Percentiles rank a stretch among this genome's conserved stretches.
These are phyloP conservation scores for Achlya hypogyna DNA, from an alignment of 352 stramenopile species.

Conservation along the genomic window DNA sequence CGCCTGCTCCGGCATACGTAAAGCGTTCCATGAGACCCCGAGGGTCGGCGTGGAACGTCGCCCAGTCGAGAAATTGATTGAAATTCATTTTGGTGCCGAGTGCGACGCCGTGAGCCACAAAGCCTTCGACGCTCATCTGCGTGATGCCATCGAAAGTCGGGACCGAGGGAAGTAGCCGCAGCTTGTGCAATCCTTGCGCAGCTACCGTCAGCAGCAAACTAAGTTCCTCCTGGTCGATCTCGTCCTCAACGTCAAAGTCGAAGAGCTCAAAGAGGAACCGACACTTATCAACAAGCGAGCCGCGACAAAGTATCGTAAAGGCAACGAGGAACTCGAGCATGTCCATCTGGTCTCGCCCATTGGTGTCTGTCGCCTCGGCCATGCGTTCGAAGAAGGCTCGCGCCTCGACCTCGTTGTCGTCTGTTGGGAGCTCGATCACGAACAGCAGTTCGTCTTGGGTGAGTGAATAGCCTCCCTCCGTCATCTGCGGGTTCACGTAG, in stretches of 20 bases:
- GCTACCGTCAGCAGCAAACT: conserved; percentile 51
- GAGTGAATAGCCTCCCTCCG: conserved; percentile 53
- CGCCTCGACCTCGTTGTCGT: conserved; percentile 23
- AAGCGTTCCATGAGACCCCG: conserved; percentile 43
- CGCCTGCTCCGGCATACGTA: conserved; percentile 22
- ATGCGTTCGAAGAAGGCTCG: conserved; percentile 49
- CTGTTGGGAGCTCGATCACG: conserved; percentile 41
- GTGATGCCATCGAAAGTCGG: conserved; percentile 37
- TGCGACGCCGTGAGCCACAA: conserved; percentile 48
- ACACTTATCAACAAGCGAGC: conserved; percentile 39
- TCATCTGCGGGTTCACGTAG: conserved; percentile 40
- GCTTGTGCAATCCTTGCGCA: conserved; percentile 32
- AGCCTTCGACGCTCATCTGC: conserved; percentile 54
- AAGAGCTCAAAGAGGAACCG: conserved; percentile 56
- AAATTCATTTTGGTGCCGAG: conserved; percentile 67
- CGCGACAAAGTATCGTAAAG: conserved; percentile 36
- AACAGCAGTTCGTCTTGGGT: conserved; percentile 51
- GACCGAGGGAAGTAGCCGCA: conserved; percentile 27
- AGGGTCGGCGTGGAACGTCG: conserved; percentile 51
- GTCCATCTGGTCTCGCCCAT: conserved; percentile 29
- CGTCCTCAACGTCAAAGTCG: conserved; percentile 65
- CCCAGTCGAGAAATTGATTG: conserved; percentile 49
- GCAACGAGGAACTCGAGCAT: conserved; percentile 45
- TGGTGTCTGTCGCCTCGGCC: conserved; percentile 4
- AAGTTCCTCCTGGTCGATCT: conserved; percentile 61